These are phyloP conservation scores for Penicillium sp. DNA, from an alignment of 2,329 filamentous ascomycete species.

Conservation along the genomic window DNA sequence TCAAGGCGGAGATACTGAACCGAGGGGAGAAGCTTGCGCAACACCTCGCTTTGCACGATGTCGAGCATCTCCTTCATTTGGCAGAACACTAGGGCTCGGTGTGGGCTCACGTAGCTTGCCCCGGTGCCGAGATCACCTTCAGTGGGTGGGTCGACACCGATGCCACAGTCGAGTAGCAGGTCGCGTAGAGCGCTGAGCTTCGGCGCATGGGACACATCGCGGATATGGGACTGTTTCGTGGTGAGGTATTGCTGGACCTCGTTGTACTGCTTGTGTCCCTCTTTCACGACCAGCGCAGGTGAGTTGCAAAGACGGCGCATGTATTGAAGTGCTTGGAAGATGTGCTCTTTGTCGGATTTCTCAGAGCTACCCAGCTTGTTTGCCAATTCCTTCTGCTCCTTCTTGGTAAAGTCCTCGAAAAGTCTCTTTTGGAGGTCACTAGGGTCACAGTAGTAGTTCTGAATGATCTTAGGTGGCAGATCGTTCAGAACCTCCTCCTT, in stretches of 20 bases:
- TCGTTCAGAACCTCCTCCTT: conserved; percentile 99
- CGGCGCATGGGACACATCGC: conserved; percentile 79
- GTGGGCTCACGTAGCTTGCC: conserved; percentile 79
- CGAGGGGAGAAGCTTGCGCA: conserved; percentile 77
- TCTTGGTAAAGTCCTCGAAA: conserved; percentile 93
- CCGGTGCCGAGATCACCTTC: conserved; percentile 51
- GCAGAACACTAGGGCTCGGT: conserved; percentile 92
- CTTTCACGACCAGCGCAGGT: conserved; percentile 89
- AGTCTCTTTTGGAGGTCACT: conserved; percentile 89
- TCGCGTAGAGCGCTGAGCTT: conserved; percentile 86
- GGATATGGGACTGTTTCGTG: conserved; percentile 69
- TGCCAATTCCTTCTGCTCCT: conserved; percentile 78
- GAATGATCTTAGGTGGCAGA: conserved; percentile 91
- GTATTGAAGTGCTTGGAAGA: conserved; percentile 97
- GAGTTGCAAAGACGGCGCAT: conserved; percentile 99
- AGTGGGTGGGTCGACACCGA: conserved; percentile 60
- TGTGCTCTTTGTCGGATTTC: conserved; percentile 92
- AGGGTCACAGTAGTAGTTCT: conserved; percentile 98
- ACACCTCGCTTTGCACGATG: conserved; percentile 90
- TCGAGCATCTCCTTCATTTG: conserved; percentile 99
- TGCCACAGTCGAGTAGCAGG: conserved; percentile 91
- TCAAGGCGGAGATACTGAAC: conserved; percentile 93
- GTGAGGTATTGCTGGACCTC: conserved; percentile 73
- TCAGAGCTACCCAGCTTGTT: conserved; percentile 75
- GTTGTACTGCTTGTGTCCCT: conserved; percentile 80